Evolutionary conservation across 2,329 filamentous ascomycete genomes (phyloP), one percentile per base, ranked within the genome.

Genomic region (Phialemonium atrogriseum): DNA sequence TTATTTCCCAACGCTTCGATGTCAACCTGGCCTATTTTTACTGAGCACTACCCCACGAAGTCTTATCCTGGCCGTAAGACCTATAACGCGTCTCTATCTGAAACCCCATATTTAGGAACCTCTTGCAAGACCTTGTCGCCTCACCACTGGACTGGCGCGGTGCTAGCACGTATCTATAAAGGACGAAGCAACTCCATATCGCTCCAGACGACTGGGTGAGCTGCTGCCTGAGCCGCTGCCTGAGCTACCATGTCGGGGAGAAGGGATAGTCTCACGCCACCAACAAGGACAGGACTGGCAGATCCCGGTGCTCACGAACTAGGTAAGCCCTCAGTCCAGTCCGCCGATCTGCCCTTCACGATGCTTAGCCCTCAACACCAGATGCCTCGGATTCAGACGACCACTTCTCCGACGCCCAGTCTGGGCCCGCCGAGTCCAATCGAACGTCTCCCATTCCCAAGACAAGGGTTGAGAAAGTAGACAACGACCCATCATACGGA

Each of bases 331-430:
- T 22, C 13, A n/a, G n/a, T n/a, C 22, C 7, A 15, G 5, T 15
- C 25, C 6, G 12, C 10, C 25, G 13, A 9, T 26, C 20, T 22
- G 7, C 11, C 20, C 20, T 22, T 22, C 10, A 17, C 23, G 12
- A 30, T 20, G 11, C 18, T n/a, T 20, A 7, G 9, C 28, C 28
- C 7, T 21, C 7, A n/a, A 13, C 19, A 38, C 54, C 52, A 57
- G 70, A 70, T 37, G 63, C 62, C 18, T 78, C 76, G 29, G 77
- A 80, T 40, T 79, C 74, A 17, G 77, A 81, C 27, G 77, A 82
- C 43, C 77, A 81, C 56, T 82, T 79, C 54, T 80, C 73, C 30
- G 77, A 82, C 50, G 77, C 77, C 20, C 71, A 71, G 33, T 77
- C 74, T 20, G 66, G 55, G 15, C 34, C 61, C 49, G 36, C 55